Conservation (phyloP, 768 basidiomycete species). For the Boletales sp. region DNA sequence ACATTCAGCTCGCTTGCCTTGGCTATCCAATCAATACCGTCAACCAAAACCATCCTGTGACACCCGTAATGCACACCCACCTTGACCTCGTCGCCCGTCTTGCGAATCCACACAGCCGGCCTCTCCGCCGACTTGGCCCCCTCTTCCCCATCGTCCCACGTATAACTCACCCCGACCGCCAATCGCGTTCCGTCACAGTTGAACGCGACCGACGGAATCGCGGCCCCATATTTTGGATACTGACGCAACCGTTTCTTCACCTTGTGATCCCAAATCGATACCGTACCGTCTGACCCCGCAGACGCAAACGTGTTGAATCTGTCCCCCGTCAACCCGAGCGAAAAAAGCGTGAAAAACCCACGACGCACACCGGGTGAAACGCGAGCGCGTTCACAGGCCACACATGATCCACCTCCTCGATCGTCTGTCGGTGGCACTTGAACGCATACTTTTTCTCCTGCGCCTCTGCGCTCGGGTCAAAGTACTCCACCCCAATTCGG, state of each 20-base stretch:
- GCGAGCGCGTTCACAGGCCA: conserved; percentile 96
- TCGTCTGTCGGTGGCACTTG: conserved; percentile 91
- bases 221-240: conserved; percentile 72
- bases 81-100: conserved; percentile 76
- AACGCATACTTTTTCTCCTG: conserved; percentile 87
- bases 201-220: conserved; percentile 80
- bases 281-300: conserved; percentile 89
- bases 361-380: conserved; percentile 79
- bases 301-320: conserved; percentile 95
- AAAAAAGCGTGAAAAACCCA: neutral
- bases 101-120: conserved; percentile 59
- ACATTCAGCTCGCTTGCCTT: conserved; percentile 21
- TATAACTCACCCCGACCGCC: conserved; percentile 84
- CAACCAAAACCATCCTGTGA: neutral
- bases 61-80: conserved; percentile 31
- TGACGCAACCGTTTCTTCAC: conserved; percentile 94
- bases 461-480: conserved; percentile 70
- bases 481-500: conserved; percentile 95
- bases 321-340: too few species aligned
- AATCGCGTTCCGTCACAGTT: conserved; percentile 79
- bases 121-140: conserved; percentile 62
- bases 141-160: conserved; percentile 84
- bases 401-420: conserved; percentile 90
- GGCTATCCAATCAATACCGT: conserved; percentile 8
- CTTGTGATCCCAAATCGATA: conserved; percentile 96